Evolutionary conservation across 208 protist species (phyloP), one percentile per base, ranked within the genome.

Genomic region (Acanthamoeba lenticulata): DNA sequence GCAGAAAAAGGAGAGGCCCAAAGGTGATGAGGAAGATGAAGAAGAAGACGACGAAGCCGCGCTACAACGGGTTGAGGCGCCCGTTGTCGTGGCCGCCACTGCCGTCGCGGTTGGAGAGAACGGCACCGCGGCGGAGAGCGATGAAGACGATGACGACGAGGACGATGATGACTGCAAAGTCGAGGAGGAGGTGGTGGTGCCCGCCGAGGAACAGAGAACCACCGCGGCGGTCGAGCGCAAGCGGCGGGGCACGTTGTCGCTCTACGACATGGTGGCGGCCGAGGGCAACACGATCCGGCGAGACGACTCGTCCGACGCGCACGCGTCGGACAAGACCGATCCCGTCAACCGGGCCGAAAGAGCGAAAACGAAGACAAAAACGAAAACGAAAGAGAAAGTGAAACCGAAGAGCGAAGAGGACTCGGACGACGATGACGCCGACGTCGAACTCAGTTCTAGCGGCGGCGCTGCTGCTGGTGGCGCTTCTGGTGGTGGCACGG

Each of bases 201-300:
- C 72, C n/a, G 72, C 42, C 21, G 72, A 83, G 40, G 72, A 83
- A n/a, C 72, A 83, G 72, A 5, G 72, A n/a, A 83, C 72, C 38
- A 44, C 42, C 21, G 72, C 38, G 38, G 72, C 72, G 72, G 49
- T 11, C 27, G 72, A 83, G 72, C 72, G 72, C 15, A 44, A 83
- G 34, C 72, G 72, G 27, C 15, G 72, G 49, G 72, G 72, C 40
- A 83, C 72, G 27, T 32, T 83, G 11, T 83, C 72, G 42, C 72
- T 83, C 19, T 83, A 52, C 29, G 72, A 83, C 72, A 83, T 83
- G 72, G 72, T 83, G 42, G 72, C 42, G 40, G 72, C 72, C 42
- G 72, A 83, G 72, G 72, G 72, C 72, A 83, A 83, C 72, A 27
- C 36, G 7, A 83, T 83, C 3, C 34, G 34, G 24, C 36, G 72